phyloP scores from a whole-genome alignment of 1,284 basidiomycete species.

The Leccinum pachyderme region DNA sequence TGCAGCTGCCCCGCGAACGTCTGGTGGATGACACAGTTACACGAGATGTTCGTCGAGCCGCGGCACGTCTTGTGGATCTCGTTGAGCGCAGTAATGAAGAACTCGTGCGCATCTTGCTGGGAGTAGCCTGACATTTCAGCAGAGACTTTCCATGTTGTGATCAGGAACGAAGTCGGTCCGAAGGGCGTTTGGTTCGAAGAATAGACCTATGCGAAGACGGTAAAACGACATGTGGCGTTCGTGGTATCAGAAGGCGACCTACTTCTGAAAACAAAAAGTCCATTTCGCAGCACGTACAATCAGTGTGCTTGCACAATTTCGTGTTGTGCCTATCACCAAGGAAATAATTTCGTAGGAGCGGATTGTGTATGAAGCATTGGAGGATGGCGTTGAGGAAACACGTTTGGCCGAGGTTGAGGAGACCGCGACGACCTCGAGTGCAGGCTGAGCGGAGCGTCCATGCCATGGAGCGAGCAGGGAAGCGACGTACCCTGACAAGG shows the following conservation, averaged over 20 bases:
- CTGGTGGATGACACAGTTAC: slow-evolving; percentile 90
- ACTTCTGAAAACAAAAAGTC: slow-evolving; percentile 90
- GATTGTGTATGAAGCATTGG: slow-evolving; percentile 92
- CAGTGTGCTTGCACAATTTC: slow-evolving; percentile 64
- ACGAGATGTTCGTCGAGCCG: slow-evolving; percentile 69
- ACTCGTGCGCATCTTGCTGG: slow-evolving; percentile 95
- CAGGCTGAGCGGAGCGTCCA: slow-evolving; percentile 8
- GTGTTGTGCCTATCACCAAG: slow-evolving; percentile 83
- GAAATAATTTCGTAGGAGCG: slow-evolving; percentile 87
- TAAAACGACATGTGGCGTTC: not conserved
- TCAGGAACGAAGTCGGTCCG: slow-evolving; percentile 83
- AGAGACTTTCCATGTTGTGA: slow-evolving; percentile 84
- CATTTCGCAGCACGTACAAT: slow-evolving; percentile 95
- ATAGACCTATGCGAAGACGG: slow-evolving; percentile 54
- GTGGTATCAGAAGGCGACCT: not conserved
- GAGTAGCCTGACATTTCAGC: slow-evolving; percentile 86
- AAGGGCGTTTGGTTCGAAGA: slow-evolving; percentile 68
- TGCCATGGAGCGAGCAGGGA: not conserved
- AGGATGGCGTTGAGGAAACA: slow-evolving; percentile 94
- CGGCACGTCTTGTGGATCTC: slow-evolving; percentile 81
- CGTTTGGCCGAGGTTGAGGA: slow-evolving; percentile 92
- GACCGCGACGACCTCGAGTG: slow-evolving; percentile 72
- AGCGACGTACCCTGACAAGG: slow-evolving; percentile 60
- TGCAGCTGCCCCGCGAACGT: slow-evolving; percentile 88
- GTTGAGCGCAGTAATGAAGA: slow-evolving; percentile 80